phyloP scores from a whole-genome alignment of 2,329 filamentous ascomycete species.

The Madurella mycetomatis region DNA sequence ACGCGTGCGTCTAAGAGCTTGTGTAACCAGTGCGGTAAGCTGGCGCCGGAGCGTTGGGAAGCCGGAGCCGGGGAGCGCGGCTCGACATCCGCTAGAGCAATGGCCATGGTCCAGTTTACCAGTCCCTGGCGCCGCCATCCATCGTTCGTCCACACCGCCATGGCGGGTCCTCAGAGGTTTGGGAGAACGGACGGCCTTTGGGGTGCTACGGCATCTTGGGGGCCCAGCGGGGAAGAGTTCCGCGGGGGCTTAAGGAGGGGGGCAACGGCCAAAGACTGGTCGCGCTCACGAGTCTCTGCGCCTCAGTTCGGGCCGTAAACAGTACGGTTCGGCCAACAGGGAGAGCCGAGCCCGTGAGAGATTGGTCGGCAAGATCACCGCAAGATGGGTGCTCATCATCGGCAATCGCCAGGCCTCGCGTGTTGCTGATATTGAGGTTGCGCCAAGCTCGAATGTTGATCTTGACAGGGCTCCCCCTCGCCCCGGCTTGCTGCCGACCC shows the following conservation, averaged over 20 bases:
- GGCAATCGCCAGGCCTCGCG: no score
- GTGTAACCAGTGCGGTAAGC: slow-evolving; percentile 1
- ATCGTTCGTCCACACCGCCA: slow-evolving; percentile 4
- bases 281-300: background rate
- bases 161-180: background rate
- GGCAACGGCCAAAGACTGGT: background rate
- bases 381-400: no score
- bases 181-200: background rate
- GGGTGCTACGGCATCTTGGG: slow-evolving; percentile 1
- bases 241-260: slow-evolving; percentile 3
- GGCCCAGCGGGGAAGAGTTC: slow-evolving; percentile 8
- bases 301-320: background rate
- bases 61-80: background rate
- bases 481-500: background rate
- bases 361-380: no score
- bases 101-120: background rate
- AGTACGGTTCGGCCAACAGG: background rate
- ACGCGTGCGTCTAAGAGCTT: background rate
- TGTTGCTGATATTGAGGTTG: background rate
- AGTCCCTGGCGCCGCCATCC: background rate
- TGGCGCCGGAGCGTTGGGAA: background rate
- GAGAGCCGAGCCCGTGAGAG: background rate
- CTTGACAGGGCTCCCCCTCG: background rate
- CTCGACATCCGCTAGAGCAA: background rate
- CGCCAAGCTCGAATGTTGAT: background rate